phyloP scores from a whole-genome alignment of 768 basidiomycete genomes.

The Lyophyllum shimeji region DNA sequence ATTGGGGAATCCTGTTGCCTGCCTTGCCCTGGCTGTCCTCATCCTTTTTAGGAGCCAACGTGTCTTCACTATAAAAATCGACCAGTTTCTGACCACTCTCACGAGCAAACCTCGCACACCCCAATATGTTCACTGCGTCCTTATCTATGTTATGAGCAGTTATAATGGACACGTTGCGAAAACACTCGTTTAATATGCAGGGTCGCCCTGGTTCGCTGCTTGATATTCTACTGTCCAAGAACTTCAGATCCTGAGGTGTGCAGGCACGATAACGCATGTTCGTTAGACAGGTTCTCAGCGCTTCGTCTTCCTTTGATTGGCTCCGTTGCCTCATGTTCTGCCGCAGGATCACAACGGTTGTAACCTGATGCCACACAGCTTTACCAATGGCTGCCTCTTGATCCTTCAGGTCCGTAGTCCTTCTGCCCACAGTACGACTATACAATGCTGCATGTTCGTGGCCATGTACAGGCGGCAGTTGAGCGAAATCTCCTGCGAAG shows the following conservation, averaged over 20 bases:
- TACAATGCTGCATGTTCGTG: not conserved
- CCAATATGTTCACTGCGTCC: not conserved
- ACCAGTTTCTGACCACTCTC: not conserved
- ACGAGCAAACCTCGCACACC: not conserved
- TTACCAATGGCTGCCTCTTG: conserved; percentile 26
- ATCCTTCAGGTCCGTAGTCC: not conserved
- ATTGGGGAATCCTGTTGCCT: not conserved
- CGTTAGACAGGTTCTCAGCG: conserved; percentile 24
- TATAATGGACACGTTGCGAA: not conserved
- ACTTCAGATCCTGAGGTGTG: conserved; percentile 28
- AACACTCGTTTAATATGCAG: not conserved
- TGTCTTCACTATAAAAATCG: not conserved
- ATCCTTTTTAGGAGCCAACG: not conserved
- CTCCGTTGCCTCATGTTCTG: conserved; percentile 35
- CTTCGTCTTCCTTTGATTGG: conserved; percentile 23
- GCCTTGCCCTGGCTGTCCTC: not conserved
- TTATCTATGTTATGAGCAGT: not conserved
- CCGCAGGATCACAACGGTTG: conserved; percentile 30
- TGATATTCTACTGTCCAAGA: conserved; percentile 20
- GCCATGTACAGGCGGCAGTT: conserved; percentile 32
- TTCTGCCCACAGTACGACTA: not conserved
- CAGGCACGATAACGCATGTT: conserved; percentile 34
- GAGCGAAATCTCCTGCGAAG: conserved; percentile 45
- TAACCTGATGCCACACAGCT: conserved; percentile 30
- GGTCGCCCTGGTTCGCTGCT: not conserved